phyloP scores from a whole-genome alignment of 345 rosid genomes.

The Gossypium arboreum region DNA sequence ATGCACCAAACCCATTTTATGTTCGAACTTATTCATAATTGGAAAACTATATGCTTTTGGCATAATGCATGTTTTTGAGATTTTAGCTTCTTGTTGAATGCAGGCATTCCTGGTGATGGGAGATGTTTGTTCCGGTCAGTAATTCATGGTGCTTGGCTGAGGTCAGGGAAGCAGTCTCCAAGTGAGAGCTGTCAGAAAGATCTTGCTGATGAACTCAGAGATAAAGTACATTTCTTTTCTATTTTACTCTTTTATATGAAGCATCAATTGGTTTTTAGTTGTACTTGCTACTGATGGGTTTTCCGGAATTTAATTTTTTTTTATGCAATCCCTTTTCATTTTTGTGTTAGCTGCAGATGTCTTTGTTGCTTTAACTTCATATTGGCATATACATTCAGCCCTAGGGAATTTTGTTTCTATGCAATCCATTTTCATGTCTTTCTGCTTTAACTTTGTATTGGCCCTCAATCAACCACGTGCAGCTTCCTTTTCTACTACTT shows the following conservation, averaged over 20 bases:
- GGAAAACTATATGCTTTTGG: neutral
- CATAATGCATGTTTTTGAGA: neutral
- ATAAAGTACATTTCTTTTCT: constrained; percentile 30
- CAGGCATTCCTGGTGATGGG: constrained; percentile 67
- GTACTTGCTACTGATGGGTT: neutral
- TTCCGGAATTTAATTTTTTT: neutral
- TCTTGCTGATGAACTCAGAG: constrained; percentile 65
- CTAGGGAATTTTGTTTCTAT: neutral
- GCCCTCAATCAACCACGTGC: neutral
- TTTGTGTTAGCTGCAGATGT: neutral
- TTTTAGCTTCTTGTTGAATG: constrained; percentile 1
- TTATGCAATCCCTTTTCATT: neutral
- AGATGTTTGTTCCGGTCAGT: constrained; percentile 73
- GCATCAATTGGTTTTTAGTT: neutral
- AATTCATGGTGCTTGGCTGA: constrained; percentile 47
- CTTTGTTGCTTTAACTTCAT: neutral
- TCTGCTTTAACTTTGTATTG: neutral
- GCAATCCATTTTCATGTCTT: neutral
- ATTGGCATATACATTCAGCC: neutral
- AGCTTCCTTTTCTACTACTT: too few species aligned
- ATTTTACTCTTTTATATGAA: neutral
- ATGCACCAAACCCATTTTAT: neutral
- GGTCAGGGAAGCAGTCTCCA: constrained; percentile 54
- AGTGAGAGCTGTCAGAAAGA: constrained; percentile 47
- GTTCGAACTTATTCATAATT: neutral